A percentile compares a stretch with the other conserved stretches of the same genome.
phyloP scores from a whole-genome alignment of 1,284 basidiomycete species.

The Coniferiporia sulphurascens region DNA sequence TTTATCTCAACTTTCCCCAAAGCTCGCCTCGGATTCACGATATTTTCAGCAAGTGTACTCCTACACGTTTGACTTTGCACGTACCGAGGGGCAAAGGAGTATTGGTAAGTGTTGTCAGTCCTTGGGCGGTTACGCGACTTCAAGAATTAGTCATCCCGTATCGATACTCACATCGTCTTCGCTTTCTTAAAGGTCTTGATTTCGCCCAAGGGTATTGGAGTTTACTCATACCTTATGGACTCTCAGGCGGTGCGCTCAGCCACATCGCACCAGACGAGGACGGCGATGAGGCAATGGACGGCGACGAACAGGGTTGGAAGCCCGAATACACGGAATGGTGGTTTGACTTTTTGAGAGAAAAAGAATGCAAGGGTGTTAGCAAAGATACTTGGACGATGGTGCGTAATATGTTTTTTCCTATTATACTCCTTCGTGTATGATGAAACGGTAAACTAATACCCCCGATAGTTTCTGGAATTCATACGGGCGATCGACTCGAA shows the following conservation, averaged over 20 bases:
- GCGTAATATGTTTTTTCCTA: conserved; percentile 22
- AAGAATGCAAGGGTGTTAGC: conserved; percentile 78
- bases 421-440: background rate
- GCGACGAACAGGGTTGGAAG: conserved; percentile 55
- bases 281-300: conserved; percentile 30
- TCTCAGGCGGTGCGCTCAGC: conserved; percentile 65
- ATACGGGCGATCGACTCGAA: conserved; percentile 75
- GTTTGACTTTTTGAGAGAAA: conserved; percentile 76
- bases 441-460: background rate
- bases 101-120: conserved; percentile 41
- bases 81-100: conserved; percentile 70
- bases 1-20: conserved; percentile 54
- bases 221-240: conserved; percentile 76
- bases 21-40: conserved; percentile 60
- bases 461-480: conserved; percentile 70
- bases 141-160: conserved; percentile 11
- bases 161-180: background rate
- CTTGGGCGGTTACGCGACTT: conserved; percentile 10
- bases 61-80: conserved; percentile 85
- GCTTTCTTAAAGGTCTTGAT: conserved; percentile 48
- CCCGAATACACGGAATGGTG: conserved; percentile 70
- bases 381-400: conserved; percentile 96
- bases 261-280: conserved; percentile 41
- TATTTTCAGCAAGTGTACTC: conserved; percentile 89
- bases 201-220: conserved; percentile 83